Evolutionary conservation across 2,329 filamentous ascomycete species (phyloP), one percentile per base, ranked within the genome.

Genomic region (Microdochium trichocladiopsis): DNA sequence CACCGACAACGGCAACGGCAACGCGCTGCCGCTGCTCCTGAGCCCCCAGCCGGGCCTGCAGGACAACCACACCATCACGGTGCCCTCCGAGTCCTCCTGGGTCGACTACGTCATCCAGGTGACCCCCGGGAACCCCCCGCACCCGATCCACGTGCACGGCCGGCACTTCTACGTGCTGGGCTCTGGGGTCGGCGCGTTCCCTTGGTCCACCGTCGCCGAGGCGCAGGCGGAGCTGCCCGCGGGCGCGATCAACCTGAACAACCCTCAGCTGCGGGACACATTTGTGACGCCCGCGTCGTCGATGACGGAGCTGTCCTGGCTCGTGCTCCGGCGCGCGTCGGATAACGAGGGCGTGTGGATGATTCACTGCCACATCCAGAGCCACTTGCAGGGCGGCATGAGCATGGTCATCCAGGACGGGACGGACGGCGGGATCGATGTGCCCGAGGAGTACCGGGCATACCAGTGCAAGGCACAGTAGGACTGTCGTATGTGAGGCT

Each of bases 71-170:
- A 78, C 76, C 18, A 70, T 80, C 52, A 66, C 67, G 5, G 51
- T 53, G n/a, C 50, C 51, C 12, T 49, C 48, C 11, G 33, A 50
- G 36, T 80, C 76, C 8, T 70, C 73, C 2, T 83, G 79, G 79
- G 68, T 83, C 9, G 80, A 84, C 58, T 60, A 82, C n/a, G 68
- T 84, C 55, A 77, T 81, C 58, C n/a, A 48, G 21, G 52, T 56
- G 22, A 24, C 50, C 18, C 23, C 37, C 4, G 52, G 50, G 10
- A 52, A 57, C 48, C 79, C 76, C 4, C 69, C 77, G 10, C 83
- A 86, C 53, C 78, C 80, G 0, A 78, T 86, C 50, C 83, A 86
- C 72, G 84, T 84, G 68, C 83, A 86, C 65, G 76, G 77, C 48
- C 80, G 77, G 58, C 83, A 82, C 61, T 80, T 78, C 67, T 84